Evolutionary conservation across 768 basidiomycete species (phyloP).

Genomic region (Suillus cothurnatus): DNA sequence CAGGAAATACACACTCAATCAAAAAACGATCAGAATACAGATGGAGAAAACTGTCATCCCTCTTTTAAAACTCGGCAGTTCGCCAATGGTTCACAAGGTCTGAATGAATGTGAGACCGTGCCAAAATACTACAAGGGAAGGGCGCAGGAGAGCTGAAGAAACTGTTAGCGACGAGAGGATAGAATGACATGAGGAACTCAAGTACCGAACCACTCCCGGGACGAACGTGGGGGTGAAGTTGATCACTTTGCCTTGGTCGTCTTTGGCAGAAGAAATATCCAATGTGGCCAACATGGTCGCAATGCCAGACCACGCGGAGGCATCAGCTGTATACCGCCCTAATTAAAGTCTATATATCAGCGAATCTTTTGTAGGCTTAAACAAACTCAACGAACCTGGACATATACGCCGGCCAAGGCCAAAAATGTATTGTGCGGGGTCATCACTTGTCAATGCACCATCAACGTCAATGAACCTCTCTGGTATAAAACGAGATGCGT

Average conservation of each 20-base stretch:
- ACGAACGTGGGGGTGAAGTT: conserved; percentile 4
- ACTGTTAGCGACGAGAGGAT: neutral
- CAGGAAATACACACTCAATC: neutral
- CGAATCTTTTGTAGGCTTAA: neutral
- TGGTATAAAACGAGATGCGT: conserved; percentile 15
- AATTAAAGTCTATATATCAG: neutral
- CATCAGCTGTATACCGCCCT: conserved; percentile 23
- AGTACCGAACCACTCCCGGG: neutral
- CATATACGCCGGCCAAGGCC: conserved; percentile 14
- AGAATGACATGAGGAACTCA: neutral
- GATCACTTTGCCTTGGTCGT: conserved; percentile 9
- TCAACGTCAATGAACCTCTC: conserved; percentile 16
- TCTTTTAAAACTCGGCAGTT: neutral
- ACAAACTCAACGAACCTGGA: neutral
- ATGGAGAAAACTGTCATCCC: neutral
- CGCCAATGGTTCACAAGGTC: neutral
- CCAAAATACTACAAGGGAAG: conserved; percentile 2
- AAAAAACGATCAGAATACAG: neutral
- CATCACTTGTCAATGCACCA: conserved; percentile 12
- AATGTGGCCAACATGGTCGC: conserved; percentile 20
- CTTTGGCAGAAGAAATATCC: conserved; percentile 1
- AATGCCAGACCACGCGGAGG: conserved; percentile 23
- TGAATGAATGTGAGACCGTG: neutral
- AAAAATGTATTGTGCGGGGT: conserved; percentile 11
- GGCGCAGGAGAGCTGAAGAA: neutral